A percentile compares a stretch with the other conserved stretches of the same genome.
Conservation (phyloP, 805 yeast species). For the Barnettozyma botsteinii region DNA sequence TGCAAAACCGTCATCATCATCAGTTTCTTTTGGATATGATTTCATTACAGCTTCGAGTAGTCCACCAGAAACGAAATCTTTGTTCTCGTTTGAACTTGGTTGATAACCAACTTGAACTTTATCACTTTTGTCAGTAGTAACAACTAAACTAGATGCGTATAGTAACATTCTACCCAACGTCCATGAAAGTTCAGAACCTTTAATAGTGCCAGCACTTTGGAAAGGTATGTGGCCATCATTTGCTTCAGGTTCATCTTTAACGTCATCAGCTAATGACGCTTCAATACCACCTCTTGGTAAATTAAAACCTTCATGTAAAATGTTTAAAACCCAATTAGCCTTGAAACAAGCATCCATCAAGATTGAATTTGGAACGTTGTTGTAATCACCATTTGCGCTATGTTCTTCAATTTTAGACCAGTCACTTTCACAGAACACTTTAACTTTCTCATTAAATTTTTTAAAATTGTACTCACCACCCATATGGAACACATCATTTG, state of each 20-base stretch:
- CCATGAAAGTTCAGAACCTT: conserved; percentile 91
- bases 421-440: conserved; percentile 66
- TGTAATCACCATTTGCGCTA: conserved; percentile 49
- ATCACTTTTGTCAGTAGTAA: conserved; percentile 4
- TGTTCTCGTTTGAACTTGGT: conserved; percentile 23
- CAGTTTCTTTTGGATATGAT: conserved; percentile 2
- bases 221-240: conserved; percentile 47
- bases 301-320: conserved; percentile 88
- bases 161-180: conserved; percentile 83
- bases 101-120: conserved; percentile 17
- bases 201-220: conserved; percentile 72
- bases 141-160: conserved; percentile 59
- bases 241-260: conserved; percentile 21
- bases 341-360: conserved; percentile 83
- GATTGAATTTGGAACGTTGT: conserved; percentile 48
- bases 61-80: conserved; percentile 20
- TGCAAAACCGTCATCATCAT: conserved; percentile 2
- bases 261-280: conserved; percentile 24
- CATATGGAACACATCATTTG: conserved; percentile 82
- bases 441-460: conserved; percentile 58
- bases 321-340: conserved; percentile 88
- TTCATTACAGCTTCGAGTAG: conserved; percentile 4
- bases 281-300: conserved; percentile 69
- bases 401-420: conserved; percentile 58
- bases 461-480: conserved; percentile 85